These are phyloP conservation scores for Rhododendron ferrugineum DNA, from an alignment of 148 eudicot genomes.

Conservation along the genomic window DNA sequence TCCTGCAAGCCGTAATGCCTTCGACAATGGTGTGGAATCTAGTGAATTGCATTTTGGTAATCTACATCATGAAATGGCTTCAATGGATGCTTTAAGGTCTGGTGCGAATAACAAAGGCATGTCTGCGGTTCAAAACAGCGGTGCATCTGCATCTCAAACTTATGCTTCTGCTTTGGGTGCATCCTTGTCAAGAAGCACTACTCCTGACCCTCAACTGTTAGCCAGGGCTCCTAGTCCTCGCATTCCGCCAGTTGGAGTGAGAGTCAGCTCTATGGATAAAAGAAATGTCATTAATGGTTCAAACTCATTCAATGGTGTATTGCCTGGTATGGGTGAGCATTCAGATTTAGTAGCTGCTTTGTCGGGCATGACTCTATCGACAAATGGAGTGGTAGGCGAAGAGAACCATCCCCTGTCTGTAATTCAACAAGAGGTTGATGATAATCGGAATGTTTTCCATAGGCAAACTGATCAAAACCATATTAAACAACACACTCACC, in stretches of 20 bases:
- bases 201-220: conserved; percentile 64
- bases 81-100: conserved; percentile 36
- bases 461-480: conserved; percentile 39
- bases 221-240: conserved; percentile 74
- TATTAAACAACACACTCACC: conserved; percentile 23
- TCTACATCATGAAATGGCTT: conserved; percentile 38
- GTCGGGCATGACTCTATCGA: conserved; percentile 54
- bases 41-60: conserved; percentile 51
- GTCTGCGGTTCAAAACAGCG: conserved; percentile 25
- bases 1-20: conserved; percentile 56
- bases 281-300: conserved; percentile 40
- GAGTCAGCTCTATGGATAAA: conserved; percentile 48
- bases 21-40: conserved; percentile 36
- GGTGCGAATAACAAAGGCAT: conserved; percentile 30
- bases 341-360: conserved; percentile 53
- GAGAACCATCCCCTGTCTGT: conserved; percentile 39
- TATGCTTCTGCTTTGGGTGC: conserved; percentile 76
- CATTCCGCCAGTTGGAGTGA: conserved; percentile 57
- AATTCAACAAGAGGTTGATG: conserved; percentile 38
- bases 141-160: conserved; percentile 45
- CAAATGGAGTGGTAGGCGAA: conserved; percentile 37
- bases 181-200: conserved; percentile 68
- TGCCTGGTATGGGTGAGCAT: conserved; percentile 29
- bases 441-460: conserved; percentile 32
- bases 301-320: conserved; percentile 31